A percentile compares a stretch with the other conserved stretches of the same genome.
These are phyloP conservation scores for Suillus weaverae DNA, from an alignment of 768 basidiomycete genomes.

Conservation along the genomic window DNA sequence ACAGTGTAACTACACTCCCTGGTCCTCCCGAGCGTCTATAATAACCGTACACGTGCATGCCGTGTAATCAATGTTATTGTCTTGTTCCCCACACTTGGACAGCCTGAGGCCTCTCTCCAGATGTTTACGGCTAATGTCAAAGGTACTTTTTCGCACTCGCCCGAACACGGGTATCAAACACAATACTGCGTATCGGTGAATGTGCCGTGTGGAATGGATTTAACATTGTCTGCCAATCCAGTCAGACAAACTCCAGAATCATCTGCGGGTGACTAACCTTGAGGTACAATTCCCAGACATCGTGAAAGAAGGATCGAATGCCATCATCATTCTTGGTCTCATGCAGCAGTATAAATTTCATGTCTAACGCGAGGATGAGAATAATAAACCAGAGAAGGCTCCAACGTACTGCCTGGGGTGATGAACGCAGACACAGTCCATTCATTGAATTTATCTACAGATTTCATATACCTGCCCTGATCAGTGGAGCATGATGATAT, in stretches of 20 bases:
- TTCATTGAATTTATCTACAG: conserved; percentile 97
- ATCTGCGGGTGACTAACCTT: conserved; percentile 59
- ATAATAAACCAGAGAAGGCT: conserved; percentile 13
- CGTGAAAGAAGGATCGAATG: conserved; percentile 87
- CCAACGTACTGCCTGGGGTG: conserved; percentile 78
- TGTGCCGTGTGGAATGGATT: conserved; percentile 98
- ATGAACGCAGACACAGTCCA: conserved; percentile 98
- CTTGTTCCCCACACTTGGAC: not conserved
- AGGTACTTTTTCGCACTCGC: conserved; percentile 86
- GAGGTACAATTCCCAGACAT: conserved; percentile 96
- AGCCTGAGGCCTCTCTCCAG: not conserved
- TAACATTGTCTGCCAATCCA: conserved; percentile 62
- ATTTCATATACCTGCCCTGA: conserved; percentile 81
- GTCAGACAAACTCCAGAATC: not conserved
- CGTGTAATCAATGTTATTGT: not conserved
- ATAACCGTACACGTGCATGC: not conserved
- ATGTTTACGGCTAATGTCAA: conserved; percentile 23
- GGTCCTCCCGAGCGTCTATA: not conserved
- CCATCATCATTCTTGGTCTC: conserved; percentile 98
- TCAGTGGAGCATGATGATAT: conserved; percentile 10
- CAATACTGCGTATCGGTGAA: conserved; percentile 70
- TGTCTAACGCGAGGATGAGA: conserved; percentile 54
- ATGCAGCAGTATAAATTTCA: conserved; percentile 93
- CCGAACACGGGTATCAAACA: conserved; percentile 83
- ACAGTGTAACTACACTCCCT: not conserved